Conservation (phyloP, 345 rosid genomes). For the Gossypioides kirkii region DNA sequence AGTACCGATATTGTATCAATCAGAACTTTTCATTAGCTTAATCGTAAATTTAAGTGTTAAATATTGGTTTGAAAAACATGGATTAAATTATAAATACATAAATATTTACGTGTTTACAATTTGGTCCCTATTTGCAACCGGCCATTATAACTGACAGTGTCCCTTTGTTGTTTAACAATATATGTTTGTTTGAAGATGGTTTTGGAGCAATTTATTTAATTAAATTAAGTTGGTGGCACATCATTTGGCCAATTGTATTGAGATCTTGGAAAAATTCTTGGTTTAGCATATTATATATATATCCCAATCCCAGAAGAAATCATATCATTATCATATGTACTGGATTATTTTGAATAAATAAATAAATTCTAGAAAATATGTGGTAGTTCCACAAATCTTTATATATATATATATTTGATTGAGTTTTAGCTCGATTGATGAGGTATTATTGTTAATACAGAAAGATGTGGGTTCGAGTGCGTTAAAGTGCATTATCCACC, state of each 20-base stretch:
- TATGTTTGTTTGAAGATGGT: slow-evolving; percentile 32
- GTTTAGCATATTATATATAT: background rate
- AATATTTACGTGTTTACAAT: no score
- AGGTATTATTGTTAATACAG: fast-evolving
- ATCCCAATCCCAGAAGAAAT: background rate
- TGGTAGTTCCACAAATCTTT: no score
- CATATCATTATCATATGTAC: background rate
- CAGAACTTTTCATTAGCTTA: no score
- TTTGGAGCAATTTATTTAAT: slow-evolving; percentile 30
- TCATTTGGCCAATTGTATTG: slow-evolving; percentile 26
- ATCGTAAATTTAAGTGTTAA: no score
- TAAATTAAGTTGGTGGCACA: slow-evolving; percentile 12
- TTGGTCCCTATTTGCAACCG: background rate
- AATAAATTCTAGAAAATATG: no score
- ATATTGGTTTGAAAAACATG: no score
- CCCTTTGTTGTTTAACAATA: background rate
- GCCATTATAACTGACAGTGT: background rate
- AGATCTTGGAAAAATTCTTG: background rate
- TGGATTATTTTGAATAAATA: background rate
- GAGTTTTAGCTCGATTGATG: no score
- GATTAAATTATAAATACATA: no score
- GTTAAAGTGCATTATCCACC: fast-evolving
- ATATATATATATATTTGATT: no score
- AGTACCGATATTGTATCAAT: no score
- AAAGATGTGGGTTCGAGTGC: fast-evolving